phyloP scores from a whole-genome alignment of 2,329 filamentous ascomycete genomes.

The Penicillium sp. region DNA sequence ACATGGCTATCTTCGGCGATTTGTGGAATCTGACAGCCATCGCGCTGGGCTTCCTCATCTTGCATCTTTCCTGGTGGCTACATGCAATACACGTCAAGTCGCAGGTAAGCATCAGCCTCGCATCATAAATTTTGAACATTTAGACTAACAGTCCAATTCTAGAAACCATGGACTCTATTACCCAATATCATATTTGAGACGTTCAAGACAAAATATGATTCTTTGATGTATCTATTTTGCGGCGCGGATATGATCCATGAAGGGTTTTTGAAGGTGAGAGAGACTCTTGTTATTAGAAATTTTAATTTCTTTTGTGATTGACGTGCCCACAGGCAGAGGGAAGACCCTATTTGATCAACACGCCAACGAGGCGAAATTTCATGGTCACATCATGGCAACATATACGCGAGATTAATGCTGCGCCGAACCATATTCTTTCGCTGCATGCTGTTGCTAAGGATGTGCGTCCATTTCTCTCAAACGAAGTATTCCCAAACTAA shows the following conservation, averaged over 20 bases:
- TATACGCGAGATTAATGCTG: background rate
- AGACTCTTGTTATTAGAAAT: no score
- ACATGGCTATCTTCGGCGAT: no score
- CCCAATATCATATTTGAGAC: background rate
- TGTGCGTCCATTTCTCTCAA: no score
- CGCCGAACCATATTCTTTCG: background rate
- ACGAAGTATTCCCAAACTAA: no score
- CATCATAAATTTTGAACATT: background rate
- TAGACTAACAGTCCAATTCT: background rate
- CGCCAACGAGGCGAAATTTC: background rate
- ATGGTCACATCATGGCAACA: background rate
- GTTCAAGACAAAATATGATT: background rate
- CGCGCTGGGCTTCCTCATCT: no score
- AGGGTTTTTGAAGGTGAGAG: background rate
- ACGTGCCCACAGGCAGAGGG: background rate
- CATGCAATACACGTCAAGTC: background rate
- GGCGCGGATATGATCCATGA: background rate
- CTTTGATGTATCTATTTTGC: background rate
- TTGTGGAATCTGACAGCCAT: no score
- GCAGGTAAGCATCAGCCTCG: no score
- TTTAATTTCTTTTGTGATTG: background rate
- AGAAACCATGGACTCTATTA: background rate
- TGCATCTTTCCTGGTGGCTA: background rate
- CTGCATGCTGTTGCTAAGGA: conserved; percentile 3
- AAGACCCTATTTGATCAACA: background rate